Evolutionary conservation across 2,329 filamentous ascomycete species (phyloP), one percentile per base, ranked within the genome.

Genomic region (Stagonosporopsis vannaccii): DNA sequence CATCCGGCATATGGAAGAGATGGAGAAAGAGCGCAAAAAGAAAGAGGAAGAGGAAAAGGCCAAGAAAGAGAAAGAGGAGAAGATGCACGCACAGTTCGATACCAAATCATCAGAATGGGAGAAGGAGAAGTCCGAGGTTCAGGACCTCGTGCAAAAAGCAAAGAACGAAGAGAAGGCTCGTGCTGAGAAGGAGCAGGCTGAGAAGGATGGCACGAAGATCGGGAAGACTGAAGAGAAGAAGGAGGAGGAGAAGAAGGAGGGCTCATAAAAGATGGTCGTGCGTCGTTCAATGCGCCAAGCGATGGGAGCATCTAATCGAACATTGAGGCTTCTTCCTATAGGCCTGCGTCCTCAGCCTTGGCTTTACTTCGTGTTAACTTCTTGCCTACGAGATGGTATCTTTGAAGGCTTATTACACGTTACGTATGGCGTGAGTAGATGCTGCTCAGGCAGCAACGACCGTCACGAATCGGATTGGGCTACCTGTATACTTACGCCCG

Each of bases 1-100:
- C 70, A 91, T 98, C 61, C 88, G 90, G 57, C 95, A 98, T 72
- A 99, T 99, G 95, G 94, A 93, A 85, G 92, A 97, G 78, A 97
- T 98, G 94, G 94, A 98, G 73, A 83, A 88, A 62, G 93, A 98
- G 74, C 87, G 90, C 51, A 84, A 90, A 61, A 87, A 86, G 23
- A 89, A 88, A 43, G 94, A 97, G 75, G 84, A 87, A 26, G 92
- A 95, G 75, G 91, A 96, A 71, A 84, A 86, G 65, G 87, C 89
- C 59, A 88, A 89, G 70, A 84, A 85, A 22, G 89, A 92, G 58
- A 86, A 87, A 52, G 81, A 88, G 65, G 88, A 91, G 72, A 91
- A 91, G 78, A 87, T 95, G 58, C 90, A 94, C 68, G 87, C 91
- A 51, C 83, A 90, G 43, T 97, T 96, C 72, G 86, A 89, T 46